phyloP scores from a whole-genome alignment of 805 yeast species.

The Pichia sporocuriosa region DNA sequence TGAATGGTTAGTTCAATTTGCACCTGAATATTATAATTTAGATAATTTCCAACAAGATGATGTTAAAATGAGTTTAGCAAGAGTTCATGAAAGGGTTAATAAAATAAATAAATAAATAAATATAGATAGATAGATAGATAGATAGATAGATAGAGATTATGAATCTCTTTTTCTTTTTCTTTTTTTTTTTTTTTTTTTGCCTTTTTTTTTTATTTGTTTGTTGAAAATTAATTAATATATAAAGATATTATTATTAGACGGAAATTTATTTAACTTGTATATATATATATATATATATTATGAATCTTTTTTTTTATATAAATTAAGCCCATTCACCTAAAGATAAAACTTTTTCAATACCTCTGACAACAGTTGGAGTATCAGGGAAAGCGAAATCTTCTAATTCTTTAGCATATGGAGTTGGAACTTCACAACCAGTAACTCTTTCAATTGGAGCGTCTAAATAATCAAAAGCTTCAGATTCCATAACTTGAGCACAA shows the following conservation, averaged over 20 bases:
- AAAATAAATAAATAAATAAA: slow-evolving; percentile 26
- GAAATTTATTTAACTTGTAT: too few relatives aligned
- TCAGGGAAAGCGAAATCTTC: slow-evolving; percentile 99
- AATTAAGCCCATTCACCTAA: slow-evolving; percentile 34
- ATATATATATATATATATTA: not conserved
- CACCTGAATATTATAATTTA: slow-evolving; percentile 64
- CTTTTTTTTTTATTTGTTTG: too few relatives aligned
- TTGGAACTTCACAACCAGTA: slow-evolving; percentile 99
- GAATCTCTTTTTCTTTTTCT: not conserved
- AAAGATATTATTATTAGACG: too few relatives aligned
- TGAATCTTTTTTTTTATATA: not conserved
- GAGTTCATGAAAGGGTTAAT: slow-evolving; percentile 44
- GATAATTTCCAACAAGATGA: slow-evolving; percentile 63
- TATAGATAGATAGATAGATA: not conserved
- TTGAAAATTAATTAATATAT: too few relatives aligned
- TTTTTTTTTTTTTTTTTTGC: too few relatives aligned
- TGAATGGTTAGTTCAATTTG: slow-evolving; percentile 83
- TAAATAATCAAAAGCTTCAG: slow-evolving; percentile 95
- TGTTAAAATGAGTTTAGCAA: slow-evolving; percentile 60
- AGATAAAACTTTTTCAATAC: slow-evolving; percentile 71
- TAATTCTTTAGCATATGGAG: slow-evolving; percentile 93
- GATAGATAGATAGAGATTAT: not conserved
- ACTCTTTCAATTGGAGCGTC: slow-evolving; percentile 98
- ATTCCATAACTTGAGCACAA: slow-evolving; percentile 95
- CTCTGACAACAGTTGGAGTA: slow-evolving; percentile 81